Evolutionary conservation across 176 grass and related monocot genomes (phyloP), one percentile per base, ranked within the genome.

Genomic region (Phragmites australis): DNA sequence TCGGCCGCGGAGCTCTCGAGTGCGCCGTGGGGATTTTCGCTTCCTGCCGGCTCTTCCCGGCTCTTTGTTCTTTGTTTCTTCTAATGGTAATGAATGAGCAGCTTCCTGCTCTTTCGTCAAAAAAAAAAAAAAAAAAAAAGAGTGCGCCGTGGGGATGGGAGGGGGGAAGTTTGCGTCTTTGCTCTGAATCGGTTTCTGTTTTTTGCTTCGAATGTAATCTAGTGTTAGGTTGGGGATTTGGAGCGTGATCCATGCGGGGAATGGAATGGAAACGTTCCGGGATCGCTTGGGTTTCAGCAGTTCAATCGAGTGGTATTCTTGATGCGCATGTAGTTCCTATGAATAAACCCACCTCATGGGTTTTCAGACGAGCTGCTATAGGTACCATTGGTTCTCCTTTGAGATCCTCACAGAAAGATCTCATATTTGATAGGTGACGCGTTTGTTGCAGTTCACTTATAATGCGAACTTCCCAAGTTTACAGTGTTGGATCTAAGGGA

Each of bases 221-320:
- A 22, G 3, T 45, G 22, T 27, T 47, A 27, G 14, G n/a, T 9
- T 68, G 13, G 65, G 46, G 42, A 69, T 12, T 30, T 62, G 17
- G 74, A 46, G 6, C 49, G 75, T 51, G 76, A 58, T 78, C 76
- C 46, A 14, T 27, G 13, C 13, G n/a, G 37, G 19, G 4, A 78
- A 51, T 39, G 7, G 7, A 37, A 37, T 51, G 44, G 21, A 9
- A 21, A 10, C 23, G 11, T 9, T 78, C 58, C 59, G 7, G 43
- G 50, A 50, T 34, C 18, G 1, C 0, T 1, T 50, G 18, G 5
- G 42, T 78, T 15, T 39, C 19, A 23, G 27, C 19, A 39, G 21
- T 50, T 21, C 6, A 62, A 37, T 23, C 5, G 61, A 48, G 23
- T 64, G 43, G 17, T 78, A 12, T 16, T 16, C 19, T 37, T 1